Evolutionary conservation across 2,329 filamentous ascomycete genomes (phyloP), one percentile per base, ranked within the genome.

Genomic region (Cladophialophora chaetospira): DNA sequence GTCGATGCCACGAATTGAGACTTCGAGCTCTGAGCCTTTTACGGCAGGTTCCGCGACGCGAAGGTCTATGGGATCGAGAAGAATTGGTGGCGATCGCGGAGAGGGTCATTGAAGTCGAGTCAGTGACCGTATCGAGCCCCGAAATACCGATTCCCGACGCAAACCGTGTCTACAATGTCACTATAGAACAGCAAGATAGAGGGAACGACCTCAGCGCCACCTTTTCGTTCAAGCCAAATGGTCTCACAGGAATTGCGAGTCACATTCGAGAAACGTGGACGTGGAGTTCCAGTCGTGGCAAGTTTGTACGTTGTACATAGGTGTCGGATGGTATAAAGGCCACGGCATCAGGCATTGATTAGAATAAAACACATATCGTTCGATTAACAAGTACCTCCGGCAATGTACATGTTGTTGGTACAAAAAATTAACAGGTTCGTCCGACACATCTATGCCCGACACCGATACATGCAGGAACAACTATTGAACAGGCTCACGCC

Each of bases 11-110:
- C 10, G 13, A 28, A 17, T 6, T 55, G 11, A 11, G 52, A 6
- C 19, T 25, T 23, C 15, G n/a, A 9, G 26, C 26, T 15, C 23
- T 49, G 23, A 26, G 36, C 5, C 28, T 49, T 10, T 19, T 49
- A 19, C 25, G 23, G n/a, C 8, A 10, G 13, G 46, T 13, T n/a
- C 44, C 40, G 26, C 15, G 26, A 36, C 52, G 47, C 15, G 52
- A 55, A 29, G 52, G 52, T 23, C 52, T 55, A 19, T 55, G 52
- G 52, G 28, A 36, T 15, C 10, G 36, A 15, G 17, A n/a, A 8
- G 36, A 42, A 19, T n/a, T 42, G 36, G 15, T 42, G 6, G 17
- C 36, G 15, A 19, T 42, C 8, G 36, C 36, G 6, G 10, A 19
- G 10, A n/a, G 36, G 17, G 36, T 42, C 11, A 42, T 42, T 42